These are phyloP conservation scores for Zangia roseola DNA, from an alignment of 768 basidiomycete species.

Conservation along the genomic window DNA sequence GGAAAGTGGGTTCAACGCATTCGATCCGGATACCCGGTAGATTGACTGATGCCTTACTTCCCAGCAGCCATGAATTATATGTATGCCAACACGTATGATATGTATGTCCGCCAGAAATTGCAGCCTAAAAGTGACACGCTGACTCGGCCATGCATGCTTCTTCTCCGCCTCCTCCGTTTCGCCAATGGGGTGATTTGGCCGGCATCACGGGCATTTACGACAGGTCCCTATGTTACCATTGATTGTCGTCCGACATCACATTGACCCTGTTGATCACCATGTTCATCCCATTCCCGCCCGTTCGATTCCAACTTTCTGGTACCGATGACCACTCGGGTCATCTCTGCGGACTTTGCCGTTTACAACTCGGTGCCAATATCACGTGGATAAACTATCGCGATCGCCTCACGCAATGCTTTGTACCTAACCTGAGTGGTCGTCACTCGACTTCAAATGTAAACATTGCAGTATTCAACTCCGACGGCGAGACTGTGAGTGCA, in stretches of 20 bases:
- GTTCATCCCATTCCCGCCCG: neutral
- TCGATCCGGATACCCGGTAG: neutral
- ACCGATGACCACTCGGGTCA: no score
- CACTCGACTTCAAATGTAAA: conserved; percentile 87
- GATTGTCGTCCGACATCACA: neutral
- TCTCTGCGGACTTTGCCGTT: no score
- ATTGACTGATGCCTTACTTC: neutral
- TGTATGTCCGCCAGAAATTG: conserved; percentile 37
- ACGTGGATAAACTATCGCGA: neutral
- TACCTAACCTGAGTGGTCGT: conserved; percentile 60
- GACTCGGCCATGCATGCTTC: conserved; percentile 3
- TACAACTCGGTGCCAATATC: neutral
- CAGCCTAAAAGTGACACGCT: neutral
- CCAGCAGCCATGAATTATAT: conserved; percentile 76
- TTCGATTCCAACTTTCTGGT: neutral
- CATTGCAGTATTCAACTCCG: conserved; percentile 60
- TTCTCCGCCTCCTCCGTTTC: neutral
- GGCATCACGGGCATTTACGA: neutral
- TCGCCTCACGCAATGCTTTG: conserved; percentile 17
- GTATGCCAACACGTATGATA: conserved; percentile 65
- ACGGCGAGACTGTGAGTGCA: conserved; percentile 36
- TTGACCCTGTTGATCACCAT: conserved; percentile 8
- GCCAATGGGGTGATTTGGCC: no score
- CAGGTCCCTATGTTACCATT: neutral
- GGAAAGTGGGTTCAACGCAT: conserved; percentile 60